Conservation (phyloP, 352 stramenopile species). For the Pythium vanterpoolii region DNA sequence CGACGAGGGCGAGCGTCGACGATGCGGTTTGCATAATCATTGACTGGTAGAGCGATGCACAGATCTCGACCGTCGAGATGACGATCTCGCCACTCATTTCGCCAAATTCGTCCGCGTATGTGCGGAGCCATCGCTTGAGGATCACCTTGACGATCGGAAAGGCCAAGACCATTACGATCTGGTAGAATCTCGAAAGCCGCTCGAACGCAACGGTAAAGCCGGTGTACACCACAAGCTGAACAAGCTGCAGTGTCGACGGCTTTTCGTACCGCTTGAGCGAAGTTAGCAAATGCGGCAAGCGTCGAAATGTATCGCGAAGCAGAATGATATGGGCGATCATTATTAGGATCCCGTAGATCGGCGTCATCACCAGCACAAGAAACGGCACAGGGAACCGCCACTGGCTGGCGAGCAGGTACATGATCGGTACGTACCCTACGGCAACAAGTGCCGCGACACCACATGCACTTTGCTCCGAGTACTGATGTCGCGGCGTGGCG, state of each 20-base stretch:
- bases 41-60: conserved; percentile 22
- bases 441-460: not conserved
- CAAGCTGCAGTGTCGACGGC: conserved; percentile 1
- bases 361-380: not conserved
- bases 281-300: not conserved
- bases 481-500: not conserved
- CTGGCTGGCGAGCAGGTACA: not conserved
- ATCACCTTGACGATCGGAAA: conserved; percentile 20
- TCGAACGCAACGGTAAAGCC: conserved; percentile 15
- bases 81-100: conserved; percentile 17
- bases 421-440: not conserved
- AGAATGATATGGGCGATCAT: conserved; percentile 1
- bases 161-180: conserved; percentile 8
- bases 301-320: not conserved
- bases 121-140: conserved; percentile 12
- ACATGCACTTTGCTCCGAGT: not conserved
- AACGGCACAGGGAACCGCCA: conserved; percentile 23
- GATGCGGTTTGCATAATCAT: conserved; percentile 20
- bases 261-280: not conserved
- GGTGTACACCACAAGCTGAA: conserved; percentile 14
- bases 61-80: conserved; percentile 22
- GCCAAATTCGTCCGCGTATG: not conserved
- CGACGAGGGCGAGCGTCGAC: conserved; percentile 2
- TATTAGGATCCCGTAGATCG: not conserved
- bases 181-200: not conserved